Conservation (phyloP, 495 filamentous ascomycete genomes). For the Alectoria sarmentosa region DNA sequence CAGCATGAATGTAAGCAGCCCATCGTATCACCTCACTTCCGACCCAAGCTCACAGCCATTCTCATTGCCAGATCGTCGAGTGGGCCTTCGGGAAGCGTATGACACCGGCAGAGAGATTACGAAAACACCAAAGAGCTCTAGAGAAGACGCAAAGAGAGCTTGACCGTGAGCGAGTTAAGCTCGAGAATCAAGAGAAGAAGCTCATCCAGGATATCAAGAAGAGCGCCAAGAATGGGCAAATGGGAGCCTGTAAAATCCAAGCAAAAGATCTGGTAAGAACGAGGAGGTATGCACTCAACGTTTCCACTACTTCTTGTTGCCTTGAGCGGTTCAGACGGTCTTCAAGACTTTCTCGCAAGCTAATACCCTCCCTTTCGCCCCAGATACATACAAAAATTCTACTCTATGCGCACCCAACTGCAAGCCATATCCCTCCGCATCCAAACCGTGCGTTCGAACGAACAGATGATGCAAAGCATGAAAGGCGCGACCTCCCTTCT, state of each 20-base stretch:
- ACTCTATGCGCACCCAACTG: slow-evolving; percentile 92
- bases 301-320: too few species aligned
- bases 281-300: slow-evolving; percentile 51
- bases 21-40: slow-evolving; percentile 13
- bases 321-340: not conserved
- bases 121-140: slow-evolving; percentile 93
- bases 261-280: slow-evolving; percentile 95
- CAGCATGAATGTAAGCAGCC: slow-evolving; percentile 54
- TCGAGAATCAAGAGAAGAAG: slow-evolving; percentile 98
- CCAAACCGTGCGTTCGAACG: slow-evolving; percentile 96
- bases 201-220: slow-evolving; percentile 92
- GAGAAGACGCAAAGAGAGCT: slow-evolving; percentile 96
- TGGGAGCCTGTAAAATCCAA: slow-evolving; percentile 94
- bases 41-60: slow-evolving; percentile 22
- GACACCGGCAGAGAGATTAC: slow-evolving; percentile 90
- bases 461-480: slow-evolving; percentile 99
- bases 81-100: slow-evolving; percentile 99
- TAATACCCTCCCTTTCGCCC: not conserved
- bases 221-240: slow-evolving; percentile 93
- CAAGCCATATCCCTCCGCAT: slow-evolving; percentile 93
- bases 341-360: not conserved
- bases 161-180: slow-evolving; percentile 85
- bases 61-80: slow-evolving; percentile 67
- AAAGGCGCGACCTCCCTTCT: slow-evolving; percentile 90
- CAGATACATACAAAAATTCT: slow-evolving; percentile 96